phyloP scores from a whole-genome alignment of 1,284 basidiomycete genomes.

The Lignosus rhinocerotis region DNA sequence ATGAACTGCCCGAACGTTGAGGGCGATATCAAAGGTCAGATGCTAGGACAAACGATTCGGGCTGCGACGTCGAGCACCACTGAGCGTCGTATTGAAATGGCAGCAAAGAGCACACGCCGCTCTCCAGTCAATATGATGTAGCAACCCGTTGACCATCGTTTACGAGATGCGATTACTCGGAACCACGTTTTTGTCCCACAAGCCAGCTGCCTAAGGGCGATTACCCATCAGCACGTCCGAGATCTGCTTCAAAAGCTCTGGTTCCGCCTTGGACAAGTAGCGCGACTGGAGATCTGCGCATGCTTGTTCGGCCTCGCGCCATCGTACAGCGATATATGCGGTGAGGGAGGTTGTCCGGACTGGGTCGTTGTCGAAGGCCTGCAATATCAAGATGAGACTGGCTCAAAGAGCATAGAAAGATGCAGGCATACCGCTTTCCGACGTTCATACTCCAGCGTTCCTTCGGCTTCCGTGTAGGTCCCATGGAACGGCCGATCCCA shows the following conservation, averaged over 20 bases:
- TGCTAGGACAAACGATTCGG: too few relatives aligned
- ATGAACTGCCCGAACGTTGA: too few relatives aligned
- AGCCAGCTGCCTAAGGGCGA: slow-evolving; percentile 2
- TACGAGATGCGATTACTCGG: too few relatives aligned
- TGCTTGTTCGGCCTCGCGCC: slow-evolving; percentile 60
- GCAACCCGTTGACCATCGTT: too few relatives aligned
- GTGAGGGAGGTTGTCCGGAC: slow-evolving; percentile 65
- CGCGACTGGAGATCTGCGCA: slow-evolving; percentile 54
- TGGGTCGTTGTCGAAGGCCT: slow-evolving; percentile 71
- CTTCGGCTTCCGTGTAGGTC: slow-evolving; percentile 60
- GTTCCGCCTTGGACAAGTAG: slow-evolving; percentile 68
- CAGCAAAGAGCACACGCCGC: too few relatives aligned
- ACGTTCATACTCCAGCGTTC: slow-evolving; percentile 68
- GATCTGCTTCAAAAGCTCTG: slow-evolving; percentile 68
- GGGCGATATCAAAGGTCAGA: too few relatives aligned
- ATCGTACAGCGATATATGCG: slow-evolving; percentile 51
- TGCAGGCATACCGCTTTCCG: slow-evolving; percentile 56
- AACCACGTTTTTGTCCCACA: too few relatives aligned
- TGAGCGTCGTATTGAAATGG: too few relatives aligned
- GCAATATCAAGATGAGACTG: slow-evolving; percentile 4
- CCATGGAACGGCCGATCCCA: slow-evolving; percentile 64
- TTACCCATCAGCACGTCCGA: slow-evolving; percentile 44
- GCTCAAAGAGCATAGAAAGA: neutral
- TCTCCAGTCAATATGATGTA: too few relatives aligned
- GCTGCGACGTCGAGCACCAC: too few relatives aligned